A percentile compares a stretch with the other conserved stretches of the same genome.
phyloP scores from a whole-genome alignment of 768 basidiomycete species.

The Collybia mongolica region DNA sequence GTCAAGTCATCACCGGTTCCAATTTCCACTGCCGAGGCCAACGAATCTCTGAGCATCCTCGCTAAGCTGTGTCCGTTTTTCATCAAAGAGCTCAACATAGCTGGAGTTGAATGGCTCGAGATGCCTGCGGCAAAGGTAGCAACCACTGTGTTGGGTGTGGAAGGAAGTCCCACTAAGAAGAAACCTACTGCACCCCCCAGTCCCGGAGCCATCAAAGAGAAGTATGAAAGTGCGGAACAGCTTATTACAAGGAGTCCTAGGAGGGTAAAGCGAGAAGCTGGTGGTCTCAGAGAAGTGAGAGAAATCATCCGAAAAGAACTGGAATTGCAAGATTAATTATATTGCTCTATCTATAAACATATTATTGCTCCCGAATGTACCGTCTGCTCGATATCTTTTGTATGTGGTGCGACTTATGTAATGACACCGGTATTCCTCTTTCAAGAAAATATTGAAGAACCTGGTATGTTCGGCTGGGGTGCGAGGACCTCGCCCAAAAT shows the following conservation, averaged over 20 bases:
- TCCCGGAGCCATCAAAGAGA: constrained; percentile 46
- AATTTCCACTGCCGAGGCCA: constrained; percentile 74
- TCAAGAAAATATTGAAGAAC: neutral
- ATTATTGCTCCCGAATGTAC: constrained; percentile 12
- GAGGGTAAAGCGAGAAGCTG: constrained; percentile 65
- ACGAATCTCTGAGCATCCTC: constrained; percentile 69
- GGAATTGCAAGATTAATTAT: constrained; percentile 60
- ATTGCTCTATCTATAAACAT: constrained; percentile 29
- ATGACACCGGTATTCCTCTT: neutral
- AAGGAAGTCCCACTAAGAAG: constrained; percentile 41
- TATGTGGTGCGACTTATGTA: constrained; percentile 19
- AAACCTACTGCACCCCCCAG: constrained; percentile 37
- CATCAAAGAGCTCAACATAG: constrained; percentile 60
- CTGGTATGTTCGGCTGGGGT: neutral
- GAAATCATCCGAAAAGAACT: constrained; percentile 81
- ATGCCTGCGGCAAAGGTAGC: constrained; percentile 50
- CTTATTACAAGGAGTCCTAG: constrained; percentile 70
- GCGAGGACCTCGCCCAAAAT: constrained; percentile 40
- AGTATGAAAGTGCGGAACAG: constrained; percentile 59
- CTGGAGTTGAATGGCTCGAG: constrained; percentile 56
- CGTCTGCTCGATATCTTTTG: constrained; percentile 18
- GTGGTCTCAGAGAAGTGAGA: constrained; percentile 75
- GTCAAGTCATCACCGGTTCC: constrained; percentile 83
- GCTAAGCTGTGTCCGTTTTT: constrained; percentile 79
- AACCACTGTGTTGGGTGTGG: constrained; percentile 16